A percentile compares a stretch with the other conserved stretches of the same genome.
These are phyloP conservation scores for Fusarium sp. DNA, from an alignment of 2,329 filamentous ascomycete species.

Conservation along the genomic window DNA sequence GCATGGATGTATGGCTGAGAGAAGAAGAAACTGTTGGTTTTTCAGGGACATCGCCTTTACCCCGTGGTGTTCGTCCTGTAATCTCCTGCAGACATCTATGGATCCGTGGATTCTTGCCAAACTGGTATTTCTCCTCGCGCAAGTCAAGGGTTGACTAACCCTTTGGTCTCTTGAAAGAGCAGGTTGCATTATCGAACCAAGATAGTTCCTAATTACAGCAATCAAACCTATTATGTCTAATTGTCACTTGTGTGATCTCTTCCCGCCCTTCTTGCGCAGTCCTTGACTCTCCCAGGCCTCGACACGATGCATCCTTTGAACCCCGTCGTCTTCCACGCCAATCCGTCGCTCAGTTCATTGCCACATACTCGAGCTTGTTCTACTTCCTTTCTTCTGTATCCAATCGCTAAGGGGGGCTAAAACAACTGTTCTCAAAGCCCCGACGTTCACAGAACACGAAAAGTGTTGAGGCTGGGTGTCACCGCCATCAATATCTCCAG, in stretches of 20 bases:
- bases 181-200: background rate
- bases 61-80: slow-evolving; percentile 43
- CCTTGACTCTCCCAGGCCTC: background rate
- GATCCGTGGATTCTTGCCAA: background rate
- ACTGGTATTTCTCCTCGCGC: background rate
- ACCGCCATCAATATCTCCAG: background rate
- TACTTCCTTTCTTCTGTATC: background rate
- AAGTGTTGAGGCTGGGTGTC: background rate
- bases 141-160: background rate
- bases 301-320: background rate
- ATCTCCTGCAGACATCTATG: slow-evolving; percentile 43
- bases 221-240: background rate
- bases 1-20: slow-evolving; percentile 78
- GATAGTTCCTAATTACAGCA: background rate
- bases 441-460: background rate
- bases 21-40: slow-evolving; percentile 59
- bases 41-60: slow-evolving; percentile 43
- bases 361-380: background rate
- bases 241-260: background rate
- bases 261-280: background rate
- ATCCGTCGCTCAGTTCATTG: background rate
- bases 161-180: background rate
- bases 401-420: background rate
- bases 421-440: too few relatives aligned
- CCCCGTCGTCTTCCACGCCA: background rate